These are phyloP conservation scores for Nephelium lappaceum DNA, from an alignment of 345 rosid species.

Conservation along the genomic window DNA sequence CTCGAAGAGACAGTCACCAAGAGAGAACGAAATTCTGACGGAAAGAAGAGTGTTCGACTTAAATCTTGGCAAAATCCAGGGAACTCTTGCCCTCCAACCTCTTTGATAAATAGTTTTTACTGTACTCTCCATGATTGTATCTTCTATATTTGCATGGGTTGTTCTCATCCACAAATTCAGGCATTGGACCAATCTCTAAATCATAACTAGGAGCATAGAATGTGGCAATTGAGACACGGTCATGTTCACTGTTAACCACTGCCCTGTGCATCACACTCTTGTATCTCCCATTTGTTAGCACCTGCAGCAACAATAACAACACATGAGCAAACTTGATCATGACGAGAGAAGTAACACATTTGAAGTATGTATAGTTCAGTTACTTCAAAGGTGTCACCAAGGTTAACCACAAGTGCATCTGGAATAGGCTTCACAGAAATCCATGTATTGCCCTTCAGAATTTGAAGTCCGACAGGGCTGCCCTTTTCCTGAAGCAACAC, in stretches of 20 bases:
- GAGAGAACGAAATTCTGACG: background rate
- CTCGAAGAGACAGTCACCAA: background rate
- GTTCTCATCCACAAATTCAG: constrained; percentile 67
- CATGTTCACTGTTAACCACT: constrained; percentile 67
- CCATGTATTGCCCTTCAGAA: constrained; percentile 75
- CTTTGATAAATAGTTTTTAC: constrained; percentile 76
- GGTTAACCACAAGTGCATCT: constrained; percentile 75
- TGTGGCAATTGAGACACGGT: constrained; percentile 87
- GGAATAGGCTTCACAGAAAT: constrained; percentile 63
- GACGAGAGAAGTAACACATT: background rate
- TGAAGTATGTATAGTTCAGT: background rate
- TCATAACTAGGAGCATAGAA: constrained; percentile 97
- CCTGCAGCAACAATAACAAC: constrained; percentile 39
- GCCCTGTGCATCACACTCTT: constrained; percentile 95
- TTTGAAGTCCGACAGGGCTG: constrained; percentile 74
- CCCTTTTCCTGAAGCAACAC: constrained; percentile 80
- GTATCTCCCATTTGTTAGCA: constrained; percentile 89
- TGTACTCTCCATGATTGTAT: constrained; percentile 91
- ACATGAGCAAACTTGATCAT: background rate
- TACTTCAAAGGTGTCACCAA: constrained; percentile 92
- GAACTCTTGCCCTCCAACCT: constrained; percentile 85
- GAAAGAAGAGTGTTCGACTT: constrained; percentile 18
- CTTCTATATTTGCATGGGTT: constrained; percentile 85
- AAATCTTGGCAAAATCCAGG: constrained; percentile 84
- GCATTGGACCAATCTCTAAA: constrained; percentile 73